Percentiles rank a stretch among this genome's conserved stretches.
These are phyloP conservation scores for Ophiostoma sp. DNA, from an alignment of 2,329 filamentous ascomycete species.

Conservation along the genomic window DNA sequence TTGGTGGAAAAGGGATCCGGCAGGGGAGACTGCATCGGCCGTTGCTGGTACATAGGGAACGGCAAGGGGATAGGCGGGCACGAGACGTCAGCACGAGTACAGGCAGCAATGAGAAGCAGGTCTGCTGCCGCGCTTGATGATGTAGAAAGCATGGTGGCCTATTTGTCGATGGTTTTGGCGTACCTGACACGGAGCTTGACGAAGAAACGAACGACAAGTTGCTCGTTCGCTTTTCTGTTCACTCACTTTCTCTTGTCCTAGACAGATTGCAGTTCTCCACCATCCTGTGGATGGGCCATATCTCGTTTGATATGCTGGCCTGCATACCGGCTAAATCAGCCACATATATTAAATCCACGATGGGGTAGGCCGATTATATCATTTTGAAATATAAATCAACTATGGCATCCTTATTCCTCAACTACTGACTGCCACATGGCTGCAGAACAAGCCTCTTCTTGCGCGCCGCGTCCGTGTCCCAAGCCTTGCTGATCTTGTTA, in stretches of 20 bases:
- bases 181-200: neutral
- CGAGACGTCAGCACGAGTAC: neutral
- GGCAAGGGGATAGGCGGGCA: neutral
- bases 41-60: neutral
- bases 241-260: neutral
- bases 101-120: neutral
- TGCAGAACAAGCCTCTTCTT: conserved; percentile 24
- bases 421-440: conserved; percentile 12
- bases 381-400: no score
- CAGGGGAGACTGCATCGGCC: neutral
- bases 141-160: neutral
- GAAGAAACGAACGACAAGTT: neutral
- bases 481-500: conserved; percentile 17
- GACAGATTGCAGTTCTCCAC: neutral
- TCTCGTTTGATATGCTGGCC: neutral
- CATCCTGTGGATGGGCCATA: neutral
- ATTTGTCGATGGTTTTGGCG: neutral
- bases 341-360: no score
- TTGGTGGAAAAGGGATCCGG: neutral
- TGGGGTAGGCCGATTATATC: no score
- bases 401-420: no score
- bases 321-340: neutral
- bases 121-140: neutral
- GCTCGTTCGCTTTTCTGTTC: neutral
- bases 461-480: conserved; percentile 23